A percentile compares a stretch with the other conserved stretches of the same genome.
Evolutionary conservation across 768 basidiomycete genomes (phyloP).

Genomic region (Phylloporus arenicola): DNA sequence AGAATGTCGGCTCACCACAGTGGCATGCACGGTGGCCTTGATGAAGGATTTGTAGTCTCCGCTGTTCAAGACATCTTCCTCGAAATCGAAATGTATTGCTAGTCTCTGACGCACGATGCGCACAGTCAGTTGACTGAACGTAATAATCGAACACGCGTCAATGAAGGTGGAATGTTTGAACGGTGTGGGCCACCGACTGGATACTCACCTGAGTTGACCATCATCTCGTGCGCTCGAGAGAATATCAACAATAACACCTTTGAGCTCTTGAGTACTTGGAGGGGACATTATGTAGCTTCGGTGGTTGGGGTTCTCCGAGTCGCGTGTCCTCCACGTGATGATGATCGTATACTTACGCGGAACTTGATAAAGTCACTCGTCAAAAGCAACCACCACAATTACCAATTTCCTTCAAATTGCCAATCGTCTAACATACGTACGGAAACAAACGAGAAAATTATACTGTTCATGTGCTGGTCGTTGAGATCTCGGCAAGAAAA

Average conservation of each 20-base stretch:
- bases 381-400: background rate
- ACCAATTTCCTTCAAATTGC: too few species aligned
- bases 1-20: slow-evolving; percentile 8
- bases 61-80: slow-evolving; percentile 38
- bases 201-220: slow-evolving; percentile 15
- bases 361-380: too few species aligned
- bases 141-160: slow-evolving; percentile 1
- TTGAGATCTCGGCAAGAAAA: background rate
- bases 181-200: background rate
- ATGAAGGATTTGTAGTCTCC: slow-evolving; percentile 43
- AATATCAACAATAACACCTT: slow-evolving; percentile 17
- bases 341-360: too few species aligned
- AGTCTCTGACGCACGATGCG: slow-evolving; percentile 47
- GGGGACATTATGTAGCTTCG: slow-evolving; percentile 4
- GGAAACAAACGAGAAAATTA: background rate
- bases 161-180: background rate
- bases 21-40: slow-evolving; percentile 28
- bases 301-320: background rate
- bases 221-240: slow-evolving; percentile 20
- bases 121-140: slow-evolving; percentile 35
- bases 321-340: slow-evolving; percentile 9
- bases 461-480: background rate
- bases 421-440: background rate
- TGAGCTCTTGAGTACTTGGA: slow-evolving; percentile 15
- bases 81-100: slow-evolving; percentile 43